Evolutionary conservation across 2,329 filamentous ascomycete genomes (phyloP), one percentile per base, ranked within the genome.

Genomic region (Apiospora hydei): DNA sequence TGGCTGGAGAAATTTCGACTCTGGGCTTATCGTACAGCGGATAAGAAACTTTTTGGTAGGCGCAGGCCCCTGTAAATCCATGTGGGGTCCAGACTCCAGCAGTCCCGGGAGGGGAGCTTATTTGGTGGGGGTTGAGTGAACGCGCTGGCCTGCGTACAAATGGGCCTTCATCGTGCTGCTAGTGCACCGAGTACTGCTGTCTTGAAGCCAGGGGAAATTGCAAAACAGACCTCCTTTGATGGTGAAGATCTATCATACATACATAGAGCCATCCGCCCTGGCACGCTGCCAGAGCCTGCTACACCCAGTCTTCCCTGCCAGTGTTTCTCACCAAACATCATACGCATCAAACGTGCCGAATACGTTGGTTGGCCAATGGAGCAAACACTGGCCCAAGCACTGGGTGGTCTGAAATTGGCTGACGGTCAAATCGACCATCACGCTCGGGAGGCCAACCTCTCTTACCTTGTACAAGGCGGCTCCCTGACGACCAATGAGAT

Each of bases 21-120:
- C 18, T 11, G 41, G 18, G 41, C 66, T 68, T 44, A 68, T 47
- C 66, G 66, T 26, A 4, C n/a, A 8, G 14, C 43, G 66, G 66
- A 68, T 68, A 68, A 68, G 66, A 68, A 68, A 47, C 57, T 41
- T 64, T 64, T 64, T 64, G 41, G 57, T 21, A 51, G 57, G 57
- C 57, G 13, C 7, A 47, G 34, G 5, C 43, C 66, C 66, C 41
- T 68, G 66, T 16, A 68, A 68, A 47, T n/a, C 18, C 43, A 41
- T 18, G 53, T 41, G 57, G 57, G 57, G 57, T 7, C 6, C 24
- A 26, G 57, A 34, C 34, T 7, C 6, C 24, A 26, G 49, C 26
- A 21, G 34, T 41, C 4, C 16, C 34, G 57, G 57, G 57, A 46
- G 41, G 13, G 41, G 41, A 64, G 57, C 57, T 64, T 64, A 64